Evolutionary conservation across 306 rosid genomes (phyloP).

Genomic region (Sphenostylis stenocarpa): DNA sequence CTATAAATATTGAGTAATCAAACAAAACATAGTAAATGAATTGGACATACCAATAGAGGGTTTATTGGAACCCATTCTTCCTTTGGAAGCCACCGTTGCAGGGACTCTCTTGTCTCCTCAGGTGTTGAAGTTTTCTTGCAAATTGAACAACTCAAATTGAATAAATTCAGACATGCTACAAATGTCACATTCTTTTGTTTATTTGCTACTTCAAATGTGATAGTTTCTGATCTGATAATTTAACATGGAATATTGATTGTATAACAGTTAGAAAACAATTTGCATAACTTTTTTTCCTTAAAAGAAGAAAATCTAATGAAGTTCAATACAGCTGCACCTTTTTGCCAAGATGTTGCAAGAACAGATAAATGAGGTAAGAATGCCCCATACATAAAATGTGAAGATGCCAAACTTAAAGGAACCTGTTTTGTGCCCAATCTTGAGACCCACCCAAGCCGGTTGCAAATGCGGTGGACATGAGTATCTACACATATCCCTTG

Average conservation of each 20-base stretch:
- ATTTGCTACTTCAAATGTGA: neutral
- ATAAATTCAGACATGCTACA: neutral
- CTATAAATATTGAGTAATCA: too few relatives aligned
- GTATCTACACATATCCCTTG: conserved; percentile 98
- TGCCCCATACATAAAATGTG: conserved; percentile 11
- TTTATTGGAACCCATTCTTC: conserved; percentile 98
- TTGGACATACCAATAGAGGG: conserved; percentile 78
- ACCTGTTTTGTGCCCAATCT: conserved; percentile 80
- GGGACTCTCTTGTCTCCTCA: conserved; percentile 89
- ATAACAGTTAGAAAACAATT: neutral
- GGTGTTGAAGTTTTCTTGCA: conserved; percentile 76
- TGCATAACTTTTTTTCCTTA: neutral
- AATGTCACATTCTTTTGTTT: neutral
- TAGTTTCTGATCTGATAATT: neutral
- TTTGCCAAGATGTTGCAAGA: conserved; percentile 14
- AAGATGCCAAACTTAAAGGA: conserved; percentile 20
- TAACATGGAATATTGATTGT: neutral
- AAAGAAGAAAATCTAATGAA: neutral
- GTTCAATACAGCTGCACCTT: conserved; percentile 10
- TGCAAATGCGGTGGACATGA: conserved; percentile 94
- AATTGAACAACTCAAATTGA: conserved; percentile 24
- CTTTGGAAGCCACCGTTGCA: conserved; percentile 90
- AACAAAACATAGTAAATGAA: neutral
- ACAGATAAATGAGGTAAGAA: neutral
- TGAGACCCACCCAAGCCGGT: conserved; percentile 93